Percentiles rank a stretch among this genome's conserved stretches.
Conservation (phyloP, 345 rosid species). For the Eucalyptus cloeziana region DNA sequence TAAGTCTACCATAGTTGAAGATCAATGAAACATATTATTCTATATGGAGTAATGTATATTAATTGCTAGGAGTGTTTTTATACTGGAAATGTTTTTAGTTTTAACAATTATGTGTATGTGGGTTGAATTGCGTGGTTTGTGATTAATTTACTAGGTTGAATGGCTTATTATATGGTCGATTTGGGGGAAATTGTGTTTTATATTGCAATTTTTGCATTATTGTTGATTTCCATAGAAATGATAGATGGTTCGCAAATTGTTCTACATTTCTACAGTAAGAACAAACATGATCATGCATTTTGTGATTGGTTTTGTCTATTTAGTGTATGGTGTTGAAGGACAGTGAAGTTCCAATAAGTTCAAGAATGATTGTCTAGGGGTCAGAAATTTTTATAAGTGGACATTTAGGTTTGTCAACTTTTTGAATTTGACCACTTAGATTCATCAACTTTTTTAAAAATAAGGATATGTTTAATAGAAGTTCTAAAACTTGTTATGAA, state of each 20-base stretch:
- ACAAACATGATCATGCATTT: not conserved
- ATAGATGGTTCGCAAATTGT: not conserved
- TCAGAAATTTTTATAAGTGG: no score
- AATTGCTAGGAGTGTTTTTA: not conserved
- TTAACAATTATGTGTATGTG: not conserved
- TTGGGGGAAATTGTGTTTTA: not conserved
- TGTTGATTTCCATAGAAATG: not conserved
- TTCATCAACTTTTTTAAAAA: no score
- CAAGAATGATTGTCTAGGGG: not conserved
- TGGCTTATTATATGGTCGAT: not conserved
- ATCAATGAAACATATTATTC: no score
- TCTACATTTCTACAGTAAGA: not conserved
- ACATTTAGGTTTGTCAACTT: no score
- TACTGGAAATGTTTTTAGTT: not conserved
- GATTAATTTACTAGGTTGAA: not conserved
- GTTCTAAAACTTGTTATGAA: no score
- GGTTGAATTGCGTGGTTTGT: not conserved
- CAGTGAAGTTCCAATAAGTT: no score
- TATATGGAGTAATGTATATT: not conserved
- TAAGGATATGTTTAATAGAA: no score
- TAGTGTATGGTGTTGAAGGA: not conserved
- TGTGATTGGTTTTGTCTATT: not conserved
- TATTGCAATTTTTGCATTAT: not conserved
- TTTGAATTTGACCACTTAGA: no score
- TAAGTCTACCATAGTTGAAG: not conserved